Conservation (phyloP, 179 eudicot genomes). For the Gypsophila paniculata region DNA sequence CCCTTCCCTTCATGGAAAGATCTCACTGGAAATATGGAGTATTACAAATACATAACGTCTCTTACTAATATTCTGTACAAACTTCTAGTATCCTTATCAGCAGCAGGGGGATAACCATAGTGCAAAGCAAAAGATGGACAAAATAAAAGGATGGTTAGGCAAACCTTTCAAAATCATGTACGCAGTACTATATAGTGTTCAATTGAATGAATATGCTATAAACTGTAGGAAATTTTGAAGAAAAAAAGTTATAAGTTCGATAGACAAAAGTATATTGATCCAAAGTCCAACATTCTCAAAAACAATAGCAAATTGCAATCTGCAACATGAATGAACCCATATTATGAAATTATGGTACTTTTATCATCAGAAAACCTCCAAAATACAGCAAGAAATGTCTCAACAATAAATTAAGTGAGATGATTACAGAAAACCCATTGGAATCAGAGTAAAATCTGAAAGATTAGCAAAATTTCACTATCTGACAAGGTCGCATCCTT, state of each 20-base stretch:
- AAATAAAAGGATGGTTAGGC: no score
- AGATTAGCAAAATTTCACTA: neutral
- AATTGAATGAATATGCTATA: neutral
- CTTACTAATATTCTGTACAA: no score
- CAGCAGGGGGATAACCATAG: no score
- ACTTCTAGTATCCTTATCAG: no score
- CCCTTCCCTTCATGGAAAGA: no score
- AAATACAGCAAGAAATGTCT: neutral
- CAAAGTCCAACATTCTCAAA: constrained; percentile 2
- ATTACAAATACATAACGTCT: no score
- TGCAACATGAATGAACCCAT: neutral
- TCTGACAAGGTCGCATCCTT: neutral
- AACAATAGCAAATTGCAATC: neutral
- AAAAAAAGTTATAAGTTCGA: neutral
- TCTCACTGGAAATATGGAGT: no score
- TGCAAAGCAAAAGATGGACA: no score
- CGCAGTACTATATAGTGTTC: no score
- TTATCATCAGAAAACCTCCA: no score
- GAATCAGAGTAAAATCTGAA: constrained; percentile 4
- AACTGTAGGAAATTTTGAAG: neutral
- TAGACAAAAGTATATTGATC: neutral
- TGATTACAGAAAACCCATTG: neutral
- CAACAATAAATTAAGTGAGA: neutral
- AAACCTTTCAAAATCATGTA: no score
- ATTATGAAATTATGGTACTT: neutral